phyloP scores from a whole-genome alignment of 139 green algal species.

The Microglena sp. region DNA sequence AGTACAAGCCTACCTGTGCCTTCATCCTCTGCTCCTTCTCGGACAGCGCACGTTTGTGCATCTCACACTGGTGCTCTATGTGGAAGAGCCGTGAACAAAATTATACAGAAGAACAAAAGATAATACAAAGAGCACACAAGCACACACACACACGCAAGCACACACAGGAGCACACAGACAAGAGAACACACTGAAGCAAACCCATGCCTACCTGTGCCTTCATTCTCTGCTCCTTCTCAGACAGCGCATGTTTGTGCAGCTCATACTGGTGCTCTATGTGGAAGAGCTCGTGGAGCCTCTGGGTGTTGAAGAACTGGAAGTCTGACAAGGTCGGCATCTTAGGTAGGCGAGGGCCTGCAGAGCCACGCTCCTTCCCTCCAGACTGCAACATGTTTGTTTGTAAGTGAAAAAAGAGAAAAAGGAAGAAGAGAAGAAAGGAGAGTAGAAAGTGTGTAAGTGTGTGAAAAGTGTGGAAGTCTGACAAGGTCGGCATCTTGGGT shows the following conservation, averaged over 20 bases:
- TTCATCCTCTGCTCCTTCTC: slow-evolving; percentile 43
- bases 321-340: slow-evolving; percentile 88
- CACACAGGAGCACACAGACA: not conserved
- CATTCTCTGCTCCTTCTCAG: slow-evolving; percentile 41
- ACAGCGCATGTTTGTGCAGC: slow-evolving; percentile 62
- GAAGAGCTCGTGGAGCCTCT: slow-evolving; percentile 45
- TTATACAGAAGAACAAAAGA: too few species aligned
- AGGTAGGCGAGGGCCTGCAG: slow-evolving; percentile 54
- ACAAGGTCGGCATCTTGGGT: not conserved
- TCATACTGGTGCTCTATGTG: slow-evolving; percentile 83
- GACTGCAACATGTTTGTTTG: not conserved
- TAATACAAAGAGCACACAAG: not conserved
- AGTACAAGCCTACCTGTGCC: slow-evolving; percentile 9
- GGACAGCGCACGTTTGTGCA: slow-evolving; percentile 59
- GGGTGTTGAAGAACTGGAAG: slow-evolving; percentile 95
- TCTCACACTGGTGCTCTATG: slow-evolving; percentile 83
- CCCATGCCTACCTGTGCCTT: slow-evolving; percentile 21
- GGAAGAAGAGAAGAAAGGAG: not conserved
- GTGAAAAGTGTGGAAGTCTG: not conserved
- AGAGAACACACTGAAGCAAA: not conserved
- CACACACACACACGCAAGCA: not conserved
- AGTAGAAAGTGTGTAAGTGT: not conserved
- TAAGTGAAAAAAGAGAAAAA: not conserved
- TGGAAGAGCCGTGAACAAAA: slow-evolving; percentile 31
- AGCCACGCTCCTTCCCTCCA: slow-evolving; percentile 13